phyloP scores from a whole-genome alignment of 768 basidiomycete species.

The Boletus rex-veris region DNA sequence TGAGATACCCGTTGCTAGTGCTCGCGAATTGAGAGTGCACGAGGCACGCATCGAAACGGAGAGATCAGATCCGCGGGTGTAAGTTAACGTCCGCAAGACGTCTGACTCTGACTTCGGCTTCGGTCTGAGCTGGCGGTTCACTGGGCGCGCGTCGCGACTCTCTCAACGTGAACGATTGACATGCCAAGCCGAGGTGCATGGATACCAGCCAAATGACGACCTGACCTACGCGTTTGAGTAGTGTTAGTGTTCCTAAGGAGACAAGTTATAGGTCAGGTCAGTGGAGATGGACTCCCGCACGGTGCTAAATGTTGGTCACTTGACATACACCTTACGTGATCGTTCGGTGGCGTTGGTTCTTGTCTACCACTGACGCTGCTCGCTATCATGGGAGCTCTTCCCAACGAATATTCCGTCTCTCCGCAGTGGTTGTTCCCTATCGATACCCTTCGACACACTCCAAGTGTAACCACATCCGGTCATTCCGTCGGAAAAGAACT shows the following conservation, averaged over 20 bases:
- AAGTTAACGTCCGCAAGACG: constrained; percentile 16
- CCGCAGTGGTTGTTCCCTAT: constrained; percentile 75
- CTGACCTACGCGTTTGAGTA: too few species aligned
- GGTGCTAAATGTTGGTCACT: not conserved
- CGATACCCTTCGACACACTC: constrained; percentile 54
- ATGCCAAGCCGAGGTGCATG: not conserved
- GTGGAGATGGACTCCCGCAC: too few species aligned
- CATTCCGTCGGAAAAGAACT: constrained; percentile 60
- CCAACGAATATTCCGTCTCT: constrained; percentile 26
- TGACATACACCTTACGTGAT: constrained; percentile 24
- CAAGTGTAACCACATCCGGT: constrained; percentile 48
- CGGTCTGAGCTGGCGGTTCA: constrained; percentile 18
- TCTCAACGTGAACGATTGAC: not conserved
- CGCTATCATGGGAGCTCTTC: constrained; percentile 20
- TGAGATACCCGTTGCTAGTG: constrained; percentile 6
- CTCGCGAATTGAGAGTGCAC: constrained; percentile 14
- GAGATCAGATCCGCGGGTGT: constrained; percentile 32
- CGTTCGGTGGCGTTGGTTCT: constrained; percentile 21
- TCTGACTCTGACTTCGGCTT: constrained; percentile 8
- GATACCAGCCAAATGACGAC: not conserved
- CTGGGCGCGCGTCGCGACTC: constrained; percentile 1
- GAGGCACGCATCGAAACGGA: constrained; percentile 25
- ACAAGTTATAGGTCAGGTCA: not conserved
- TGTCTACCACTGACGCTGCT: not conserved
- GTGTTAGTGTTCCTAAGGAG: constrained; percentile 3